Percentiles rank a stretch among this genome's conserved stretches.
phyloP scores from a whole-genome alignment of 768 basidiomycete species.

The Boletus vinaceobasis region DNA sequence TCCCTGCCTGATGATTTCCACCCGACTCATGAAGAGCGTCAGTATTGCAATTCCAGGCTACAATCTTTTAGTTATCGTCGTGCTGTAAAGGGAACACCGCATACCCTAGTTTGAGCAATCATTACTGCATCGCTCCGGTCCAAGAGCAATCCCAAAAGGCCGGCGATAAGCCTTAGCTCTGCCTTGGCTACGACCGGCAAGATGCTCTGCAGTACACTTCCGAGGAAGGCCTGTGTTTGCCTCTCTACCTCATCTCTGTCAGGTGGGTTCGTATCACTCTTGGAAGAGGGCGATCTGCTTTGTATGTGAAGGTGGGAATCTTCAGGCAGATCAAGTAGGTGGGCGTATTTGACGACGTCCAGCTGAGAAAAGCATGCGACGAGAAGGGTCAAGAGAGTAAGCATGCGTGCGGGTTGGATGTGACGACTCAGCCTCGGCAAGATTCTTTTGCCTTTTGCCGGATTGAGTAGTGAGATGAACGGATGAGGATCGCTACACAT shows the following conservation, averaged over 20 bases:
- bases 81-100: constrained; percentile 23
- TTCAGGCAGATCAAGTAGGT: constrained; percentile 62
- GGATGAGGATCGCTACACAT: constrained; percentile 82
- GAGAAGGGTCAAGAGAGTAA: constrained; percentile 85
- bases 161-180: constrained; percentile 77
- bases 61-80: not conserved
- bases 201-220: constrained; percentile 83
- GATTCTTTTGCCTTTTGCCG: constrained; percentile 90
- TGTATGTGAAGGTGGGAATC: constrained; percentile 42
- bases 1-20: constrained; percentile 86
- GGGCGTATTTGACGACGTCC: constrained; percentile 82
- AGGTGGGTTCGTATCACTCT: constrained; percentile 15
- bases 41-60: constrained; percentile 91
- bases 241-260: constrained; percentile 70
- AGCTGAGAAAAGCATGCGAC: constrained; percentile 93
- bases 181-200: constrained; percentile 77
- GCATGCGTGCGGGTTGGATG: constrained; percentile 71
- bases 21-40: constrained; percentile 87
- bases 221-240: constrained; percentile 89
- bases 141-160: constrained; percentile 78
- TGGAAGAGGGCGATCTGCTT: constrained; percentile 17
- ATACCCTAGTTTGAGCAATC: constrained; percentile 77
- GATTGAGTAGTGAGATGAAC: constrained; percentile 86
- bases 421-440: constrained; percentile 86
- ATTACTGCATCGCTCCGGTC: constrained; percentile 72